These are phyloP conservation scores for Trichoderma asperellum DNA, from an alignment of 2,329 filamentous ascomycete genomes.

Conservation along the genomic window DNA sequence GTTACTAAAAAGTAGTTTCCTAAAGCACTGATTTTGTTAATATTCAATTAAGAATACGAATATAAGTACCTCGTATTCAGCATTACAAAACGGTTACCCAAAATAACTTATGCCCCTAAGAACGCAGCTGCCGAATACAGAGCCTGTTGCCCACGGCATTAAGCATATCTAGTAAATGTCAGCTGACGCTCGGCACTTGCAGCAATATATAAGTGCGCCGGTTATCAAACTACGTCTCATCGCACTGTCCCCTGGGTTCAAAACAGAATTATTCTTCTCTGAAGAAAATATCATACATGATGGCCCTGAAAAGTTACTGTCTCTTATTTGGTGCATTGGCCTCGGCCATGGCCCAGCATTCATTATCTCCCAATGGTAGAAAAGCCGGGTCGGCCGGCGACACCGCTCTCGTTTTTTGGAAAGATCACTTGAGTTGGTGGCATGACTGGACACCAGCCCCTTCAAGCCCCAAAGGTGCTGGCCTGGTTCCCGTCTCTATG, in stretches of 20 bases:
- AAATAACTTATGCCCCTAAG: background rate
- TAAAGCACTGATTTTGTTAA: background rate
- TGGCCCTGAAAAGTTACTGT: conserved; percentile 27
- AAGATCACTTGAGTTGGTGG: conserved; percentile 31
- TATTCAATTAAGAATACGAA: background rate
- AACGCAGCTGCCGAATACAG: conserved; percentile 4
- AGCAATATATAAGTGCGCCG: background rate
- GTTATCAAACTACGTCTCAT: background rate
- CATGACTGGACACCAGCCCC: conserved; percentile 31
- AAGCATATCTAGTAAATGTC: background rate
- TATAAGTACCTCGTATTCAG: background rate
- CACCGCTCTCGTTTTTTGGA: conserved; percentile 27
- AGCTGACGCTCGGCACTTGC: conserved; percentile 11
- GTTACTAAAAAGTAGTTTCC: background rate
- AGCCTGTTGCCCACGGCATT: background rate
- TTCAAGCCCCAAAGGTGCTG: conserved; percentile 10
- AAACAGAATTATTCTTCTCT: background rate
- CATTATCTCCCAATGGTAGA: conserved; percentile 27
- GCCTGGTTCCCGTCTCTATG: conserved; percentile 30
- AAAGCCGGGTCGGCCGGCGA: conserved; percentile 31
- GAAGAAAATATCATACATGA: background rate
- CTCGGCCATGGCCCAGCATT: conserved; percentile 10
- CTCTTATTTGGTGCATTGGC: conserved; percentile 12
- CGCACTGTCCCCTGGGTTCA: background rate
- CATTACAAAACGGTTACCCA: background rate